Evolutionary conservation across 768 basidiomycete species (phyloP).

Genomic region (Postia placenta): DNA sequence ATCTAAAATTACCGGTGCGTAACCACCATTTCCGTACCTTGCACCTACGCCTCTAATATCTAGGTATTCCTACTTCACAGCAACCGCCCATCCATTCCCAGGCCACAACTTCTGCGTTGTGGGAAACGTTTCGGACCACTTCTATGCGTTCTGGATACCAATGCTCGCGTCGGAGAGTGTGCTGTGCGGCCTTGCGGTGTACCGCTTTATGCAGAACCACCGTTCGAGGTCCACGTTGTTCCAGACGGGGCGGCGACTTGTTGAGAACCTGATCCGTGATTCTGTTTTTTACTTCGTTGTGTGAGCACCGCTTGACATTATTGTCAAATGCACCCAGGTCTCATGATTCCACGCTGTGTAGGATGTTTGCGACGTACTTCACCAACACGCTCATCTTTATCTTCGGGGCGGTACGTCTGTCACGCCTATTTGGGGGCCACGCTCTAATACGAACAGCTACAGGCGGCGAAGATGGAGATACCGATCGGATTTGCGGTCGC

Average conservation of each 20-base stretch:
- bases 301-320: constrained; percentile 28
- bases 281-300: constrained; percentile 52
- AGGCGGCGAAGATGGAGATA: constrained; percentile 33
- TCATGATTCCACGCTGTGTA: constrained; percentile 14
- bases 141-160: constrained; percentile 59
- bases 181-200: constrained; percentile 45
- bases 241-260: constrained; percentile 37
- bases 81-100: constrained; percentile 4
- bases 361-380: constrained; percentile 51
- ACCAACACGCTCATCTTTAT: constrained; percentile 32
- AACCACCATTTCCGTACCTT: neutral
- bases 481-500: constrained; percentile 55
- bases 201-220: constrained; percentile 42
- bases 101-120: constrained; percentile 38
- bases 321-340: neutral
- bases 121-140: constrained; percentile 30
- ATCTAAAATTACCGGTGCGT: constrained; percentile 33
- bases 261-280: constrained; percentile 48
- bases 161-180: constrained; percentile 48
- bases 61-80: no score
- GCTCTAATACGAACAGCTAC: no score
- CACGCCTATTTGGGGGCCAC: constrained; percentile 28
- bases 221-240: constrained; percentile 27
- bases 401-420: constrained; percentile 17
- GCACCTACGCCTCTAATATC: neutral